Percentiles rank a stretch among this genome's conserved stretches.
Evolutionary conservation across 352 stramenopile genomes (phyloP).

Genomic region (Globisporangium orthogonon): DNA sequence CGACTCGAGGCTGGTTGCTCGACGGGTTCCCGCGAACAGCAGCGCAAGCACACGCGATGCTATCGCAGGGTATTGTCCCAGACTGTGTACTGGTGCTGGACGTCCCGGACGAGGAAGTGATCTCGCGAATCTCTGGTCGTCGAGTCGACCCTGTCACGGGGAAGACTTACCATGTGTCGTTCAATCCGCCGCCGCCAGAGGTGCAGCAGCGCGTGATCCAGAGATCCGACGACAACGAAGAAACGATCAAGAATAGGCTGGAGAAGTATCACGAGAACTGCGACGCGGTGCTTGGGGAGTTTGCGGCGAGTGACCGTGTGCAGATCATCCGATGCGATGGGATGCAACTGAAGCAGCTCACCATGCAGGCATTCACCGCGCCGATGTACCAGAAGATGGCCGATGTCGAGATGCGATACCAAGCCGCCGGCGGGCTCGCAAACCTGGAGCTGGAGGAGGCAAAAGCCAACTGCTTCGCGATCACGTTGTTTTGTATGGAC

Average conservation of each 20-base stretch:
- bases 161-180: slow-evolving; percentile 95
- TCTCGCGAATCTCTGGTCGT: slow-evolving; percentile 93
- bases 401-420: slow-evolving; percentile 26
- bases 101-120: slow-evolving; percentile 92
- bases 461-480: slow-evolving; percentile 45
- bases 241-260: slow-evolving; percentile 87
- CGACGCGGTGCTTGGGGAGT: slow-evolving; percentile 36
- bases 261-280: slow-evolving; percentile 76
- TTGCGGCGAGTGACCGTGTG: slow-evolving; percentile 23
- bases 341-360: slow-evolving; percentile 31
- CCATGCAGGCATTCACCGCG: slow-evolving; percentile 38
- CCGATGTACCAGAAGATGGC: slow-evolving; percentile 41
- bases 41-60: slow-evolving; percentile 79
- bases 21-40: slow-evolving; percentile 92
- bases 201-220: slow-evolving; percentile 69
- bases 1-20: slow-evolving; percentile 86
- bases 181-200: slow-evolving; percentile 85
- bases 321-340: slow-evolving; percentile 59
- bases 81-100: slow-evolving; percentile 91
- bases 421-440: slow-evolving; percentile 18
- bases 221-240: slow-evolving; percentile 89
- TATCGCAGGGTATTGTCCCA: slow-evolving; percentile 60
- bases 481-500: slow-evolving; percentile 67
- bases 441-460: slow-evolving; percentile 34
- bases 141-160: slow-evolving; percentile 91